Percentiles rank a stretch among this genome's conserved stretches.
Conservation (phyloP, 2,329 filamentous ascomycete genomes). For the Didymella exigua region DNA sequence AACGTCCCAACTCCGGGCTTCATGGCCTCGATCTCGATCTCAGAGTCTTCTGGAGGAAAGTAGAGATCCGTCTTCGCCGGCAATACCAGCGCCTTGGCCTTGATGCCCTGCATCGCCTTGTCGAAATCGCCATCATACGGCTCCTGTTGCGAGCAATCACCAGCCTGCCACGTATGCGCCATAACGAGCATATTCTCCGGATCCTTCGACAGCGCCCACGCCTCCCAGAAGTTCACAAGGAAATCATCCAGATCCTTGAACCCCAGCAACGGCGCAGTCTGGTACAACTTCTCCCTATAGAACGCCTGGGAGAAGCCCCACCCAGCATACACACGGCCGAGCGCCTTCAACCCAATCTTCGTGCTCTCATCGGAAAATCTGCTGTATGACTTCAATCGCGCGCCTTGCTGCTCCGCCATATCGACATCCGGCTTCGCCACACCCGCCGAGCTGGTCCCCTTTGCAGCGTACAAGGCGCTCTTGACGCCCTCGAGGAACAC, state of each 20-base stretch:
- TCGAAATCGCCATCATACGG: constrained; percentile 71
- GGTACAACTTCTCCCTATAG: constrained; percentile 73
- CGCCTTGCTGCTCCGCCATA: constrained; percentile 29
- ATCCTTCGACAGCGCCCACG: constrained; percentile 74
- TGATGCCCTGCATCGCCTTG: constrained; percentile 67
- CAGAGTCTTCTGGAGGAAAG: constrained; percentile 80
- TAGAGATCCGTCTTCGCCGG: constrained; percentile 78
- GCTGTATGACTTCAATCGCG: constrained; percentile 43
- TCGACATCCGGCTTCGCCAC: constrained; percentile 40
- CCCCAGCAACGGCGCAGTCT: constrained; percentile 60
- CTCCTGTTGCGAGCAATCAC: constrained; percentile 70
- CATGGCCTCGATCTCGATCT: constrained; percentile 72
- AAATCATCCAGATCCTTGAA: constrained; percentile 75
- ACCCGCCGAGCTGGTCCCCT: constrained; percentile 60
- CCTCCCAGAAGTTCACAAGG: constrained; percentile 76
- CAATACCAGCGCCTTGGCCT: constrained; percentile 72
- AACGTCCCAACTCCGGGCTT: constrained; percentile 62
- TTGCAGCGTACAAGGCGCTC: constrained; percentile 63
- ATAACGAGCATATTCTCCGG: constrained; percentile 77
- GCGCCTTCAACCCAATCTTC: constrained; percentile 67
- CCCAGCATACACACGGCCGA: constrained; percentile 77
- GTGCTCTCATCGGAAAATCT: constrained; percentile 61
- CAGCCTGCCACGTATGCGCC: constrained; percentile 79
- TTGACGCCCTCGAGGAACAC: constrained; percentile 72
- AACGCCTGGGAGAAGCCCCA: constrained; percentile 83